Base-by-base conservation (phyloP, 805 yeast genomes). In the Teunomyces funiuensis region DNA sequence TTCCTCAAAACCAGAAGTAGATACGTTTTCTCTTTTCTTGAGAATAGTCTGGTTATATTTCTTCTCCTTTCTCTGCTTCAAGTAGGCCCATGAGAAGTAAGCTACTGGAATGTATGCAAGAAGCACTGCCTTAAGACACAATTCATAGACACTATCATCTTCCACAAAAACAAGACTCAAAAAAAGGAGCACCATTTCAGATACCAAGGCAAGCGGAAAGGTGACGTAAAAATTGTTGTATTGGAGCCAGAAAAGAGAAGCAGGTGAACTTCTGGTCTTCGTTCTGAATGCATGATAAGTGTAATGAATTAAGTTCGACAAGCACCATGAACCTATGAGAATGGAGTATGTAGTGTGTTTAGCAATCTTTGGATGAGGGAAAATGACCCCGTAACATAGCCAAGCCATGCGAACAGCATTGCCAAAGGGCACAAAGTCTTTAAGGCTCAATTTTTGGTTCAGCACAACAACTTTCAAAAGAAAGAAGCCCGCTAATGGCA, bases 341-440 rank as follows among this genome's bases (percentile, higher is more conserved):
- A 66, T 45, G 14, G 74, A 65, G 51, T 69, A 71, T 6, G 69
- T 51, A 2, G 67, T 61, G 50, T 71, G 75, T 41, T 61, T 68
- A 5, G 76, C 74, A 17, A 70, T 51, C 33, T 54, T 61, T 4
- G 74, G 74, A 42, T 65, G 69, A 2, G 69, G 69, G 41, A 58
- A 69, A 19, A 71, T 66, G 16, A 71, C 69, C 4, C 66, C 71
- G 47, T 63, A 71, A 51, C 73, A 63, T 5, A 71, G 28, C 69
- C 70, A 63, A 1, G 54, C 60, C 66, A 69, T 61, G 33, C 63
- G 57, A 6, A 57, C 15, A 0, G 60, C 64, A 37, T 59, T 60
- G 29, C 53, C 42, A 11, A 66, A 41, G 8, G 57, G 44, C 69
- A 69, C 65, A 3, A 58, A n/a, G 28, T 58, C 61, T 2, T 36